Percentiles rank a stretch among this genome's conserved stretches.
Evolutionary conservation across 148 eudicot species (phyloP).

Genomic region (Polygonum maritimum): DNA sequence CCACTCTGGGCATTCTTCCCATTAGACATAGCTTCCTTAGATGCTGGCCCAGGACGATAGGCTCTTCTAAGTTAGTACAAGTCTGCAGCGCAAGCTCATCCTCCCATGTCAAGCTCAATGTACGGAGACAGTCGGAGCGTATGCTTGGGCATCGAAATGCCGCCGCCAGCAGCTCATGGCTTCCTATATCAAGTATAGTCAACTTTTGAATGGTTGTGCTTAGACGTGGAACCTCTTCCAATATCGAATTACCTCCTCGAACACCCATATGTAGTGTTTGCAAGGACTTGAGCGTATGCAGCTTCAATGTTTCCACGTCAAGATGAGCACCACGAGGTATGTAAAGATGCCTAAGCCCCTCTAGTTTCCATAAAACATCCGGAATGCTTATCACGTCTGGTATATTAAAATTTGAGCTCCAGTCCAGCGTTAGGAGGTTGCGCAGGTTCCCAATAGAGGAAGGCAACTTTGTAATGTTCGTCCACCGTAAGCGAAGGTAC

Average conservation of each 20-base stretch:
- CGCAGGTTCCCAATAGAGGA: background rate
- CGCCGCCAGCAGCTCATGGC: slow-evolving; percentile 10
- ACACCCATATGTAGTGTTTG: slow-evolving; percentile 15
- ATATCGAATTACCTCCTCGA: slow-evolving; percentile 20
- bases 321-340: background rate
- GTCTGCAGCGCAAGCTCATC: background rate
- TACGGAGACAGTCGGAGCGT: background rate
- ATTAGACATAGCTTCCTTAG: slow-evolving; percentile 13
- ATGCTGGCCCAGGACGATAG: background rate
- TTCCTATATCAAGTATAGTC: slow-evolving; percentile 16
- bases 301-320: background rate
- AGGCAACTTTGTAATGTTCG: no score
- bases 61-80: background rate
- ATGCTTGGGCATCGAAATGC: slow-evolving; percentile 13
- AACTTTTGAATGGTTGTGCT: slow-evolving; percentile 9
- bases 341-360: background rate
- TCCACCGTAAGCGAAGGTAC: no score
- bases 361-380: background rate
- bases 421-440: background rate
- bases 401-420: background rate
- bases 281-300: slow-evolving; percentile 10
- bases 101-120: slow-evolving; percentile 21
- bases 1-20: slow-evolving; percentile 11
- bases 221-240: slow-evolving; percentile 9
- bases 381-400: background rate